phyloP scores from a whole-genome alignment of 768 basidiomycete genomes.

The Rhodotorula paludigena region DNA sequence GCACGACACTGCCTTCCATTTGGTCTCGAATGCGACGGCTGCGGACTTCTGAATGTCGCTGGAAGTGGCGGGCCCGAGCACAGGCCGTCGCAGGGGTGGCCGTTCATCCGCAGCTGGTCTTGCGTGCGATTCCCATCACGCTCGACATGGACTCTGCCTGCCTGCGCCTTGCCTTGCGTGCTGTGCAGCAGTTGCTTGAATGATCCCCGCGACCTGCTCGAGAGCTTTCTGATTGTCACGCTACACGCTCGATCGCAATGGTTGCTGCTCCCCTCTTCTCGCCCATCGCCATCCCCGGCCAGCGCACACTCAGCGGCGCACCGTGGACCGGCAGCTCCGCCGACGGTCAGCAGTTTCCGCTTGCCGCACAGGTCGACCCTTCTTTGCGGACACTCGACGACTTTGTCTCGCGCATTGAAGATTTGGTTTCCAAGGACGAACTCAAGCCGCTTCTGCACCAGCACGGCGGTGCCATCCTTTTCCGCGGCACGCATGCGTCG shows the following conservation, averaged over 20 bases:
- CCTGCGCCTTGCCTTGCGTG: too few species aligned
- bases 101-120: too few species aligned
- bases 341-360: slow-evolving; percentile 1
- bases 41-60: too few species aligned
- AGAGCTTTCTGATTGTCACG: background rate
- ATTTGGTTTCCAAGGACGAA: background rate
- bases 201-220: background rate
- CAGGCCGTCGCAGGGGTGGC: too few species aligned
- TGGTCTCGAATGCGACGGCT: too few species aligned
- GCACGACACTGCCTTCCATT: too few species aligned
- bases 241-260: background rate
- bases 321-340: background rate
- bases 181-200: background rate
- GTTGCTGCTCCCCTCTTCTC: background rate
- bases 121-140: too few species aligned
- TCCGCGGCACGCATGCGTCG: slow-evolving; percentile 10
- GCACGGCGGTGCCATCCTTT: slow-evolving; percentile 16
- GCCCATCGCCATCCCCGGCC: slow-evolving; percentile 2
- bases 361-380: background rate
- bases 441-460: background rate
- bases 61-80: too few species aligned
- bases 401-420: background rate
- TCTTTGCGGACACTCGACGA: slow-evolving; percentile 3
- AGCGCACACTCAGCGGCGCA: slow-evolving; percentile 1
- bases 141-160: too few species aligned